Evolutionary conservation across 2,329 filamentous ascomycete species (phyloP).

Genomic region (Penicillium sp.): DNA sequence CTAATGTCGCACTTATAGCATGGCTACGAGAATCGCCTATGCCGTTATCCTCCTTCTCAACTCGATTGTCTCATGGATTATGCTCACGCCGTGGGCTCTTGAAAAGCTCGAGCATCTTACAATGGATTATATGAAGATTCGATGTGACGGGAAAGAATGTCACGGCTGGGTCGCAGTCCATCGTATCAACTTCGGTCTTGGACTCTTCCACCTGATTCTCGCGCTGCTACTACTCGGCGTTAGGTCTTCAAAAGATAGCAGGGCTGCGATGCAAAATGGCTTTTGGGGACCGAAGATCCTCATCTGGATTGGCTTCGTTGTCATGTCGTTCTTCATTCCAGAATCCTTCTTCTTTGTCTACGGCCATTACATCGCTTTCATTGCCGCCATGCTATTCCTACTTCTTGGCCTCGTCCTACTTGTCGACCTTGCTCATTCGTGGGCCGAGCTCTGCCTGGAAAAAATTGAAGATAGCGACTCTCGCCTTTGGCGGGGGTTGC

Average conservation of each 20-base stretch:
- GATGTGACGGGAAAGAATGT: constrained; percentile 84
- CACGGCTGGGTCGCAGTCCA: constrained; percentile 96
- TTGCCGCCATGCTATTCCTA: constrained; percentile 88
- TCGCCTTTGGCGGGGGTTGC: constrained; percentile 73
- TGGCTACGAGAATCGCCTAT: constrained; percentile 95
- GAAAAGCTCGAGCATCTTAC: constrained; percentile 90
- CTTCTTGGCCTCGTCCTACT: constrained; percentile 87
- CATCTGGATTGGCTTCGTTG: constrained; percentile 79
- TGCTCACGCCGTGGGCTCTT: constrained; percentile 98
- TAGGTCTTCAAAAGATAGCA: constrained; percentile 76
- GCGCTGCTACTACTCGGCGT: constrained; percentile 83
- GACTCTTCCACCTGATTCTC: constrained; percentile 85
- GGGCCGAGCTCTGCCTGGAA: constrained; percentile 92
- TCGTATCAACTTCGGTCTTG: constrained; percentile 95
- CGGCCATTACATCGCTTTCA: constrained; percentile 88
- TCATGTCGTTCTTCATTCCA: constrained; percentile 91
- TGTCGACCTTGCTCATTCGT: constrained; percentile 91
- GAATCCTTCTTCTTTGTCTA: constrained; percentile 92
- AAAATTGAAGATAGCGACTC: constrained; percentile 92
- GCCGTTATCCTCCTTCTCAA: constrained; percentile 92
- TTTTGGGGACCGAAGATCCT: constrained; percentile 98
- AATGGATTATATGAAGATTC: constrained; percentile 93
- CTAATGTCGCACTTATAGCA: constrained; percentile 52
- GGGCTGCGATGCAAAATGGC: constrained; percentile 91
- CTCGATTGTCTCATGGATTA: constrained; percentile 96